A percentile compares a stretch with the other conserved stretches of the same genome.
These are phyloP conservation scores for Cutaneotrichosporon cyanovorans DNA, from an alignment of 1,284 basidiomycete species.

Conservation along the genomic window DNA sequence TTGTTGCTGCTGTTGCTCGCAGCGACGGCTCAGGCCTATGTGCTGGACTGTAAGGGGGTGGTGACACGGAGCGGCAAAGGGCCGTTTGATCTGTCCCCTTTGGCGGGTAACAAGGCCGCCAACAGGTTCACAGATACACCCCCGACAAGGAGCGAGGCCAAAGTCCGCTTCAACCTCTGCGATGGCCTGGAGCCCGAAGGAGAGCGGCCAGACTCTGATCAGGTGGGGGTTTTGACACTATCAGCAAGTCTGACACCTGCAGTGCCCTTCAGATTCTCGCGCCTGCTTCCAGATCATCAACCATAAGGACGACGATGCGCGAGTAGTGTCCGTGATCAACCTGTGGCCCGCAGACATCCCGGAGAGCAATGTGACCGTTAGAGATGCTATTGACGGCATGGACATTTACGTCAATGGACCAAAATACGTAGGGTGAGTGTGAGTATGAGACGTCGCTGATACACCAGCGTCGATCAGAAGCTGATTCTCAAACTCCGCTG, in stretches of 20 bases:
- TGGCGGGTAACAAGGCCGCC: slow-evolving; percentile 22
- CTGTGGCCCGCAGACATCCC: slow-evolving; percentile 30
- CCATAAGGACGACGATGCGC: slow-evolving; percentile 29
- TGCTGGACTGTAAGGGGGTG: slow-evolving; percentile 3
- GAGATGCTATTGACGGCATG: slow-evolving; percentile 29
- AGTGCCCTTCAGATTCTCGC: slow-evolving; percentile 40
- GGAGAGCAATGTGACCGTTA: slow-evolving; percentile 23
- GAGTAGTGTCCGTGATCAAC: slow-evolving; percentile 40
- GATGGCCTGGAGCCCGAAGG: slow-evolving; percentile 23
- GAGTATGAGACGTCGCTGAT: too few relatives aligned
- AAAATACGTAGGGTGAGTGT: slow-evolving; percentile 43
- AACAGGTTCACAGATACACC: slow-evolving; percentile 33
- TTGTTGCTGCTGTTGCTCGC: background rate
- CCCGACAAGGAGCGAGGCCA: slow-evolving; percentile 37
- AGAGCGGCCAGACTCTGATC: slow-evolving; percentile 35
- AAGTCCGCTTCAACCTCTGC: slow-evolving; percentile 34
- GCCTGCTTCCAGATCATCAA: slow-evolving; percentile 42
- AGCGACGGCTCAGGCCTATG: background rate
- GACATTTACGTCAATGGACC: slow-evolving; percentile 26
- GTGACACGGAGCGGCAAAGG: background rate
- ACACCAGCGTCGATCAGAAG: slow-evolving; percentile 2
- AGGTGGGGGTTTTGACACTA: slow-evolving; percentile 23
- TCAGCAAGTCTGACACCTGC: background rate
- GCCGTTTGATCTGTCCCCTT: slow-evolving; percentile 29
- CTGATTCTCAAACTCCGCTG: slow-evolving; percentile 8